Evolutionary conservation across 2,329 filamentous ascomycete genomes (phyloP), one percentile per base, ranked within the genome.

Genomic region (Penicillium sp.): DNA sequence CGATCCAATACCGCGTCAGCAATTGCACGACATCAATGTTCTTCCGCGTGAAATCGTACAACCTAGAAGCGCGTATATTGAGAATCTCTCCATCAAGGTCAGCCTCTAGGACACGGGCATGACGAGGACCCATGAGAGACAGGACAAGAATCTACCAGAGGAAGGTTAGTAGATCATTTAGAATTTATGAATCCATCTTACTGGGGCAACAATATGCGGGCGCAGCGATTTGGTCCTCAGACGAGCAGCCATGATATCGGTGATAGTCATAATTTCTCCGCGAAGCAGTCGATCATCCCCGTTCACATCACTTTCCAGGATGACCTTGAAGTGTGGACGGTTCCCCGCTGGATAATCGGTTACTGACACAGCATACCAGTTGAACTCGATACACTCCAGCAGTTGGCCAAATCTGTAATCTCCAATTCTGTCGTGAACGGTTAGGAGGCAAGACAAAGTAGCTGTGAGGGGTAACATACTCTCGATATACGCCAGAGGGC

Each of bases 221-320:
- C n/a, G 9, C 13, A 38, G 47, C 23, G 19, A 13, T 8, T 27
- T 27, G 9, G 31, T 7, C 17, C 19, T 27, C 6, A 49, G 23
- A 38, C 47, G 21, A 36, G 33, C 21, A 27, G 33, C 19, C 47
- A 49, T 49, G 6, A 49, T 49, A 9, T 27, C 33, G 10, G 47
- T 38, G 33, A 49, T 49, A 17, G 33, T 49, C 21, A 49, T 49
- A 33, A 49, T 49, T 19, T 49, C 47, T 36, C 47, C 47, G 21
- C 21, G 47, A 38, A 49, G 47, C 47, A 49, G 47, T 38, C 33
- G 21, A 49, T 36, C 21, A 15, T 38, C 47, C 15, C 21, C 33
- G 4, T 13, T 27, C 29, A 10, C 45, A 13, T 49, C 15, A 49
- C 33, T 49, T 13, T 49, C 47, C 21, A 38, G 5, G 8, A 49